These are phyloP conservation scores for Tremellales sp. DNA, from an alignment of 1,284 basidiomycete genomes.

Conservation along the genomic window DNA sequence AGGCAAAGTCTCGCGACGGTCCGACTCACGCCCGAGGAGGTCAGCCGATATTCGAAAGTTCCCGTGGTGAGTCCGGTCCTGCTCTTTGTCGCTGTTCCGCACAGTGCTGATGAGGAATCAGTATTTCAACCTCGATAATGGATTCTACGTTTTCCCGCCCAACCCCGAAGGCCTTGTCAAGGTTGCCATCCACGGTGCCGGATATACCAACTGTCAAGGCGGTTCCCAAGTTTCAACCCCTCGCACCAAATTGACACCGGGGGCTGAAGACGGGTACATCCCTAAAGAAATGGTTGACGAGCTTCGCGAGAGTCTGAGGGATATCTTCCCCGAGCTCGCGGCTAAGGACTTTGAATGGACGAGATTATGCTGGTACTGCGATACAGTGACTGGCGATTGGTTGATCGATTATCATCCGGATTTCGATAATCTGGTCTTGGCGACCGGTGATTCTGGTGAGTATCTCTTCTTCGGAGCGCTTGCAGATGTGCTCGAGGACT, in stretches of 20 bases:
- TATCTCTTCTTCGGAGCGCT: background rate
- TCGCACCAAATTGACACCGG: conserved; percentile 44
- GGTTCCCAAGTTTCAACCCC: conserved; percentile 37
- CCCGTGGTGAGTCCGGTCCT: conserved; percentile 58
- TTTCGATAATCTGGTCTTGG: conserved; percentile 47
- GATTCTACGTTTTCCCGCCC: conserved; percentile 52
- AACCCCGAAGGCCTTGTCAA: conserved; percentile 49
- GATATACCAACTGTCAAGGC: conserved; percentile 37
- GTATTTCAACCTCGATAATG: conserved; percentile 46
- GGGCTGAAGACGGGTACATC: conserved; percentile 40
- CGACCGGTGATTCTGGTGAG: conserved; percentile 46
- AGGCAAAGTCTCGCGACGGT: conserved; percentile 72
- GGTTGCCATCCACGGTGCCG: conserved; percentile 51
- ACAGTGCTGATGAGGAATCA: conserved; percentile 6
- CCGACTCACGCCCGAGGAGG: conserved; percentile 67
- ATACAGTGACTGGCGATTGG: conserved; percentile 51
- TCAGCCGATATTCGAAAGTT: conserved; percentile 56
- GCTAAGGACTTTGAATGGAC: conserved; percentile 44
- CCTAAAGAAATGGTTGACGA: conserved; percentile 32
- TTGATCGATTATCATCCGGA: conserved; percentile 51
- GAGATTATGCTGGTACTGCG: conserved; percentile 49
- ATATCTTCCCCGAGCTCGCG: conserved; percentile 43
- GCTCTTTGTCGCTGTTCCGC: background rate
- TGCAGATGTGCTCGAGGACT: background rate
- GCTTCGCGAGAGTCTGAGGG: conserved; percentile 28